Base-by-base conservation (phyloP, 2,329 filamentous ascomycete genomes). In the Aspergillus caelatus region DNA sequence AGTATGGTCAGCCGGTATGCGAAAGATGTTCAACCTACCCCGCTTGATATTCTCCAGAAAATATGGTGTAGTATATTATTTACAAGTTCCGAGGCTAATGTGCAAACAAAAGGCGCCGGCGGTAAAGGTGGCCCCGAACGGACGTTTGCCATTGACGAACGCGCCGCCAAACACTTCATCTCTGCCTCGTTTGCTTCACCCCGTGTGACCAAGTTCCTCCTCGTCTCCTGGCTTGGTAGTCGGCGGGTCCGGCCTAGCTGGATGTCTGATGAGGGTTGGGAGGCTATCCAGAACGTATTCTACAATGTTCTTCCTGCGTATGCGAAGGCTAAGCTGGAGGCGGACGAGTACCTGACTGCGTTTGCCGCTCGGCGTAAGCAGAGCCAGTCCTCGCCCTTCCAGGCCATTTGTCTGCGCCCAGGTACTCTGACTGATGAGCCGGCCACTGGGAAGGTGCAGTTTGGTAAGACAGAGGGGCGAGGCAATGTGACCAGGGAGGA, bases 81-180 rank as follows among this genome's bases (percentile, higher is more conserved):
- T 2, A 32, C 28, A n/a, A 32, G 6, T 11, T 60, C 39, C 32
- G 46, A 52, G 7, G 26, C 14, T 32, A 41, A 58, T 39, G 36
- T 39, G 48, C 45, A 36, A 48, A 46, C 36, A 32, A 60, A 62
- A 85, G 84, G 84, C 28, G 85, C 85, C 55, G 85, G 84, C 39
- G 85, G 85, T 30, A 85, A 85, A 75, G 84, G 84, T 56, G 84
- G 83, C 2, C 74, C 81, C 6, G 66, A 74, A 8, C 78, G 82
- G 58, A 86, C 85, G 1, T 79, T 81, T 54, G 82, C 83, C 4
- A 79, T 87, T 62, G 85, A 87, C 71, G 82, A 80, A 66, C 79
- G 82, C 65, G 84, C 84, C n/a, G 84, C 84, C 10, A 84, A 85
- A 65, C 75, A 81, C 63, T 86, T 86, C 74, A 83, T 85, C 57